Conservation (phyloP, 306 rosid genomes). For the Trifolium subterraneum region DNA sequence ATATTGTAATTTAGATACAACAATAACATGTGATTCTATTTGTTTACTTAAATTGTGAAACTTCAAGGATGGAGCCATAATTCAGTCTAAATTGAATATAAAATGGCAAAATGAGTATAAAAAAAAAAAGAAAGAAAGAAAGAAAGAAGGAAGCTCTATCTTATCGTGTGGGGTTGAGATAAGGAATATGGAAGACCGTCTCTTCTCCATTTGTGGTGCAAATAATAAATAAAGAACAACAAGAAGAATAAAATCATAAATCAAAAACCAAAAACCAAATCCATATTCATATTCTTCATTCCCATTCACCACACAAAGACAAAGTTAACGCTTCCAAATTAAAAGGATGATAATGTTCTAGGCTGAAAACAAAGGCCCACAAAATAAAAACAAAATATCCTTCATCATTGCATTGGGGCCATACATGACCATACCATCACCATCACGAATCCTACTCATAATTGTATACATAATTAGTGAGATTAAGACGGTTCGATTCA, state of each 20-base stretch:
- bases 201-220: conserved; percentile 31
- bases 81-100: too few species aligned
- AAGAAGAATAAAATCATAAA: neutral
- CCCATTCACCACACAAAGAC: conserved; percentile 45
- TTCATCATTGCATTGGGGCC: neutral
- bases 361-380: conserved; percentile 34
- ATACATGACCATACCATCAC: conserved; percentile 21
- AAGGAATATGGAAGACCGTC: conserved; percentile 53
- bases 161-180: conserved; percentile 51
- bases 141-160: too few species aligned
- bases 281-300: conserved; percentile 53
- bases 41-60: too few species aligned
- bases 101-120: too few species aligned
- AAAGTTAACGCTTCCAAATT: conserved; percentile 46
- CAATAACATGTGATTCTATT: too few species aligned
- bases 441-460: conserved; percentile 45
- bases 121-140: too few species aligned
- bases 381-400: conserved; percentile 41
- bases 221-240: conserved; percentile 8
- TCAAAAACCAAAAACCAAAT: neutral
- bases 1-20: too few species aligned
- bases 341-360: neutral
- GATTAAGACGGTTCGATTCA: too few species aligned
- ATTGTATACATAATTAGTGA: too few species aligned
- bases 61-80: too few species aligned